Evolutionary conservation across 495 filamentous ascomycete species (phyloP), one percentile per base, ranked within the genome.

Genomic region (Penicillium verhagenii): DNA sequence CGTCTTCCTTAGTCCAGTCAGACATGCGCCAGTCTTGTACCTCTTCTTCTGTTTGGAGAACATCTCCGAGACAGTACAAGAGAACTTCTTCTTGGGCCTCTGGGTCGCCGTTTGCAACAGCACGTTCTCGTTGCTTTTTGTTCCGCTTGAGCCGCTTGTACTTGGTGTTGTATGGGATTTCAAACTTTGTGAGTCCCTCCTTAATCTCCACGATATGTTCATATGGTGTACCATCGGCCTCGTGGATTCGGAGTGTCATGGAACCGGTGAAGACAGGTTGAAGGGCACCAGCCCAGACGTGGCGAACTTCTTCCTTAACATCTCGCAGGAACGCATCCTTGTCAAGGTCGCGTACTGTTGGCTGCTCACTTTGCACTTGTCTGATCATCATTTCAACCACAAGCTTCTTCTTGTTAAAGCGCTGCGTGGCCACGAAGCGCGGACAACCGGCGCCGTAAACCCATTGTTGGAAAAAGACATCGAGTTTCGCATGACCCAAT

Each of bases 141-240:
- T 87, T 96, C 26, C 93, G 83, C 75, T 99, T 99, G 31, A 99
- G 77, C 2, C 94, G 86, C 76, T 97, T 99, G 70, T 99, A 99
- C 65, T 99, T 99, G 0, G 94, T 99, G 64, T 97, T 97, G 64
- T 99, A 99, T 13, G 93, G 92, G 53, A 99, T 97, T 43, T 96
- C 91, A 52, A 97, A 86, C 53, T 84, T 88, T 6, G 86, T 88
- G 35, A 82, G 77, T 7, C 85, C 84, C 51, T 96, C 91, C 59
- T 90, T 91, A 66, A 99, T 95, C 51, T 96, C 89, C 23, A 96
- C 89, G 59, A 96, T 96, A 65, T 99, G 94, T 70, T 99, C 94
- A 68, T 99, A 99, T 19, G 94, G 94, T 2, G 95, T 97, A 14
- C 94, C 94, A 66, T 99, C 95, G 23, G 94, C 95, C 72, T 99